These are phyloP conservation scores for Xylaria hypoxylon DNA, from an alignment of 2,329 filamentous ascomycete genomes.

Conservation along the genomic window DNA sequence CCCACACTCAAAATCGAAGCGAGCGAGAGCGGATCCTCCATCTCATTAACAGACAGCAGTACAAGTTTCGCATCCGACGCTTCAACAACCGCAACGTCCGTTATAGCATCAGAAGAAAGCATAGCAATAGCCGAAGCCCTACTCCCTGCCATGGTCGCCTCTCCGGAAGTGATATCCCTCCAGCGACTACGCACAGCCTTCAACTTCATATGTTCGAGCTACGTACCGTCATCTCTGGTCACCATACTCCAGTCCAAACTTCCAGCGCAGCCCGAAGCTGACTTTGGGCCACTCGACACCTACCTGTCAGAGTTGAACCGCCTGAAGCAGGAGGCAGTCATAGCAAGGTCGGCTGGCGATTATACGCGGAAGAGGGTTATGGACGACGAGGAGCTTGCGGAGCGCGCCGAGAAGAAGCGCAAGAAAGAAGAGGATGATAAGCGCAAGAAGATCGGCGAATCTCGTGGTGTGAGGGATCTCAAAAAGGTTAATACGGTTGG, in stretches of 20 bases:
- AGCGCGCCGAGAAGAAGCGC: conserved; percentile 80
- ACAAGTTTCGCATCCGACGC: conserved; percentile 54
- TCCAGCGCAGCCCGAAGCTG: conserved; percentile 53
- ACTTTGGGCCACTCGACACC: conserved; percentile 77
- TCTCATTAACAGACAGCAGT: conserved; percentile 52
- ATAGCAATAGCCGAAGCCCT: conserved; percentile 34
- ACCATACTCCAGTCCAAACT: conserved; percentile 58
- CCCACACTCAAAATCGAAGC: conserved; percentile 50
- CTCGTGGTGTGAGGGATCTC: conserved; percentile 79
- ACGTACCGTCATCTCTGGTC: conserved; percentile 63
- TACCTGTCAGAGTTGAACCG: conserved; percentile 75
- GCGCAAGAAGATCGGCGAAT: conserved; percentile 80
- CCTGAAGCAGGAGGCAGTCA: conserved; percentile 77
- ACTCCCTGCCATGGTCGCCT: conserved; percentile 60
- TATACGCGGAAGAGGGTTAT: conserved; percentile 75
- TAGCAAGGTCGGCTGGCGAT: conserved; percentile 74
- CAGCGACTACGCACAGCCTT: conserved; percentile 74
- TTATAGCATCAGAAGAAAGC: conserved; percentile 43
- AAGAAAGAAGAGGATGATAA: conserved; percentile 91
- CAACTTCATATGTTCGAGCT: conserved; percentile 72
- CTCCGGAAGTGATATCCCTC: conserved; percentile 64
- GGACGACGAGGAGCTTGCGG: conserved; percentile 75
- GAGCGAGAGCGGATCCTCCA: conserved; percentile 58
- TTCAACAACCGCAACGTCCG: conserved; percentile 61
- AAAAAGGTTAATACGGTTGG: conserved; percentile 91